phyloP scores from a whole-genome alignment of 768 basidiomycete genomes.

The Kwoniella europaea region DNA sequence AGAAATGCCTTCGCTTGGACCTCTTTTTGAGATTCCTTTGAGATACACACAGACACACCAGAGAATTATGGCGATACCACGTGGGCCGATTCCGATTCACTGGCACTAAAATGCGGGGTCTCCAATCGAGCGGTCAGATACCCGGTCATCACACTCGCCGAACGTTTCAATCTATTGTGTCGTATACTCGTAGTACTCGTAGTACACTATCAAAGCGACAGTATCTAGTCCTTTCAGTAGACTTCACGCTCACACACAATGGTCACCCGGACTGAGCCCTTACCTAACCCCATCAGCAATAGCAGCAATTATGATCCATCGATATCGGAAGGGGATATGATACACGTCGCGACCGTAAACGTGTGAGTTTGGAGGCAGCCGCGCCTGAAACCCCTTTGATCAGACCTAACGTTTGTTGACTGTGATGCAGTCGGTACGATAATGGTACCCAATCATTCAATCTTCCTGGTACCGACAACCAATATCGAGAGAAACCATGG shows the following conservation, averaged over 20 bases:
- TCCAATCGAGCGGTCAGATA: background rate
- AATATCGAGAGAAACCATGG: constrained; percentile 45
- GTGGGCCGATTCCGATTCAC: background rate
- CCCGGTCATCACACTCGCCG: background rate
- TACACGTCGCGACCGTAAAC: constrained; percentile 23
- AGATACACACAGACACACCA: background rate
- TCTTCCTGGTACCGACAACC: background rate
- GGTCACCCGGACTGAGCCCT: constrained; percentile 1
- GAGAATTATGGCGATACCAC: background rate
- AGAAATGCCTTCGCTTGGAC: constrained; percentile 1
- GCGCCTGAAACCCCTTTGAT: too few species aligned
- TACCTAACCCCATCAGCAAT: background rate
- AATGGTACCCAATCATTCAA: constrained; percentile 6
- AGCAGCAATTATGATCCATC: background rate
- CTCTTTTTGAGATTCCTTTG: background rate
- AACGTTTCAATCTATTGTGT: background rate
- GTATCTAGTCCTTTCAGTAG: background rate
- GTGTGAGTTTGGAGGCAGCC: constrained; percentile 6
- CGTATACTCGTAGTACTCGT: background rate
- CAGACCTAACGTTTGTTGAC: background rate
- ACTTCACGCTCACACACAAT: background rate
- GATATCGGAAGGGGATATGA: background rate
- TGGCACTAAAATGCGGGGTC: background rate
- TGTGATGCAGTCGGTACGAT: background rate
- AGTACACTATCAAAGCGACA: background rate